Conservation (phyloP, 805 yeast genomes). For the Tetrapisispora fleetii region DNA sequence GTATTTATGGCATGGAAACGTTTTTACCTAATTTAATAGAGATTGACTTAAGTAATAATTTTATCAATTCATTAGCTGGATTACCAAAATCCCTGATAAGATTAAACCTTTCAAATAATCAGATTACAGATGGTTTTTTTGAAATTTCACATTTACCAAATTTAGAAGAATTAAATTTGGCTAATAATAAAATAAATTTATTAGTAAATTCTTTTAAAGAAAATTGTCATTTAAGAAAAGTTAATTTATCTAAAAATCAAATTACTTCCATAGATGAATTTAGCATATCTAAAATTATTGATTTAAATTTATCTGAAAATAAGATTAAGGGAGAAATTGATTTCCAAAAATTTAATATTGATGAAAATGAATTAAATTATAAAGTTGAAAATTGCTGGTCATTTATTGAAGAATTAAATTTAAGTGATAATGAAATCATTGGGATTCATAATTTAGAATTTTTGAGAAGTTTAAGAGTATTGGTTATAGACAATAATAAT, state of each 20-base stretch:
- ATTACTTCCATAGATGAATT: slow-evolving; percentile 16
- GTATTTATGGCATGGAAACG: slow-evolving; percentile 14
- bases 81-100: slow-evolving; percentile 10
- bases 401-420: slow-evolving; percentile 15
- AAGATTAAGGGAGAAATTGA: slow-evolving; percentile 17
- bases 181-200: slow-evolving; percentile 4
- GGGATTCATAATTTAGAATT: slow-evolving; percentile 13
- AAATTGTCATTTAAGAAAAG: slow-evolving; percentile 11
- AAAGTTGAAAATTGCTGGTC: slow-evolving; percentile 12
- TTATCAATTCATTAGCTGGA: slow-evolving; percentile 14
- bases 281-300: slow-evolving; percentile 10
- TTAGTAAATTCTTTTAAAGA: slow-evolving; percentile 10
- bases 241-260: slow-evolving; percentile 17
- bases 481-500: slow-evolving; percentile 18
- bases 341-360: slow-evolving; percentile 13
- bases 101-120: slow-evolving; percentile 12
- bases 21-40: slow-evolving; percentile 17
- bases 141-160: slow-evolving; percentile 12
- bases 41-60: slow-evolving; percentile 14
- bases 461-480: slow-evolving; percentile 11
- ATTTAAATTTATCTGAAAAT: slow-evolving; percentile 17
- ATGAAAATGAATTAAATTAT: slow-evolving; percentile 3
- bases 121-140: slow-evolving; percentile 11
- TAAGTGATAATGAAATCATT: slow-evolving; percentile 17
- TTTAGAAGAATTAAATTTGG: slow-evolving; percentile 14